phyloP scores from a whole-genome alignment of 176 grass and related monocot genomes.

The Triticum timopheevii region DNA sequence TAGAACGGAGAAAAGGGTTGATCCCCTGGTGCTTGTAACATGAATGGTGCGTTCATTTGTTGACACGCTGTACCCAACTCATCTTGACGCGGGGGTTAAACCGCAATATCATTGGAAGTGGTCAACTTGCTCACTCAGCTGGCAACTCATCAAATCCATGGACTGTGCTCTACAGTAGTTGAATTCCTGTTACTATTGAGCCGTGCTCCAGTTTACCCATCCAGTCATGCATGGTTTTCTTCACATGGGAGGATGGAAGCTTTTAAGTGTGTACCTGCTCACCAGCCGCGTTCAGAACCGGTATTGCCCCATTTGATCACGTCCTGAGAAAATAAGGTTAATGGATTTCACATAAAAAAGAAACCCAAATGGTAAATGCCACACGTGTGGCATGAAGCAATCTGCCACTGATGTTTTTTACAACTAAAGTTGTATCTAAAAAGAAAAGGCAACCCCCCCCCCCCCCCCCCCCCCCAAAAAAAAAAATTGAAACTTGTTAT shows the following conservation, averaged over 20 bases:
- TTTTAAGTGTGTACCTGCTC: too few species aligned
- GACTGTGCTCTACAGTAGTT: neutral
- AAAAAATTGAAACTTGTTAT: too few species aligned
- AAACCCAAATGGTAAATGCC: too few species aligned
- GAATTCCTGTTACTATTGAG: neutral
- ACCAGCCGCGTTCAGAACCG: too few species aligned
- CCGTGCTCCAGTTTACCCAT: neutral
- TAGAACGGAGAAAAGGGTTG: neutral
- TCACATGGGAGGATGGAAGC: neutral
- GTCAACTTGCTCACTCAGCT: neutral
- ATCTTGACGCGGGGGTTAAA: neutral
- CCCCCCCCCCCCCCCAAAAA: too few species aligned
- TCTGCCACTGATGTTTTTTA: too few species aligned
- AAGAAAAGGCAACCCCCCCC: too few species aligned
- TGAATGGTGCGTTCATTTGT: neutral
- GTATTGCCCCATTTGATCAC: too few species aligned
- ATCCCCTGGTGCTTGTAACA: neutral
- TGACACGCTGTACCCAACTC: neutral
- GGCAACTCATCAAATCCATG: neutral
- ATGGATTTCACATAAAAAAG: too few species aligned
- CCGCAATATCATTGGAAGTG: neutral
- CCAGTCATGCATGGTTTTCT: neutral
- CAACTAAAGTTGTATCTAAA: too few species aligned
- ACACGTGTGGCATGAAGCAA: too few species aligned
- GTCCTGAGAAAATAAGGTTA: too few species aligned